A percentile compares a stretch with the other conserved stretches of the same genome.
These are phyloP conservation scores for Botryotinia narcissicola DNA, from an alignment of 2,329 filamentous ascomycete genomes.

Conservation along the genomic window DNA sequence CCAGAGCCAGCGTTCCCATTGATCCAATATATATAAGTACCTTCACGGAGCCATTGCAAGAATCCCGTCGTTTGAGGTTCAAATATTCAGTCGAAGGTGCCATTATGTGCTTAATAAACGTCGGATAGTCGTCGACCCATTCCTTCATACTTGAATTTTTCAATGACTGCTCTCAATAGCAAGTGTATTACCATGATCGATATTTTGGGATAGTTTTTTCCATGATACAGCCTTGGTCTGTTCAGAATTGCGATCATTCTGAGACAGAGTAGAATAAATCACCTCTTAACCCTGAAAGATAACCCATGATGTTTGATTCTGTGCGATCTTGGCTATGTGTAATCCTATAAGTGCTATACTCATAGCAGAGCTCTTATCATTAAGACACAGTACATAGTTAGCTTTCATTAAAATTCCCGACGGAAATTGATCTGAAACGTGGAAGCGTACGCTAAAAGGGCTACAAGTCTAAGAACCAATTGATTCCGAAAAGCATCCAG, in stretches of 20 bases:
- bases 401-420: neutral
- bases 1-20: slow-evolving; percentile 27
- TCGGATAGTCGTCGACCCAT: neutral
- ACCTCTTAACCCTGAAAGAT: neutral
- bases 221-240: neutral
- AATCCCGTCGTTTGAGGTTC: neutral
- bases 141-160: neutral
- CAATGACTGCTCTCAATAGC: neutral
- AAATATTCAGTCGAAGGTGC: neutral
- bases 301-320: neutral
- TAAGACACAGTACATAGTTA: neutral
- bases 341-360: neutral
- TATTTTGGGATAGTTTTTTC: neutral
- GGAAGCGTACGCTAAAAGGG: neutral
- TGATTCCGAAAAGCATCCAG: neutral
- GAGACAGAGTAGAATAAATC: neutral
- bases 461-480: neutral
- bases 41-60: slow-evolving; percentile 21
- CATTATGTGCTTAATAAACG: neutral
- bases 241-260: neutral
- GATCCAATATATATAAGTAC: slow-evolving; percentile 26
- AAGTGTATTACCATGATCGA: neutral
- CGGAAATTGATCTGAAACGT: neutral
- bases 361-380: neutral
- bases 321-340: neutral